A percentile compares a stretch with the other conserved stretches of the same genome.
These are phyloP conservation scores for Annulohypoxylon truncatum DNA, from an alignment of 2,329 filamentous ascomycete species.

Conservation along the genomic window DNA sequence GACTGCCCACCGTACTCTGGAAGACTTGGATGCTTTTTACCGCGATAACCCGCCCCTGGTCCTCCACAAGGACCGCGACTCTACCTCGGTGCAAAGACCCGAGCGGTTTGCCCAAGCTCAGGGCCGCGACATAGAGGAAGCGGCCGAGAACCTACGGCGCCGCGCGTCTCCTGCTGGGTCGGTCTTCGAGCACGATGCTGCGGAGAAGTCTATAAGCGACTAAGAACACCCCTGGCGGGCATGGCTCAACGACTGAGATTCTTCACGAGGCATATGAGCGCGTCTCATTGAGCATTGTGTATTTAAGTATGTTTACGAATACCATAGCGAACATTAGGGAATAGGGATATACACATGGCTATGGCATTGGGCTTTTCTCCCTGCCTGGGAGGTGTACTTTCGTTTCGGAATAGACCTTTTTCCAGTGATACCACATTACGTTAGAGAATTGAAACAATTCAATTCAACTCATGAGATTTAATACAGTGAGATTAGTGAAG, in stretches of 20 bases:
- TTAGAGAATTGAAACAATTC: neutral
- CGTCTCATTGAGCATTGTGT: neutral
- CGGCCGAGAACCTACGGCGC: conserved; percentile 28
- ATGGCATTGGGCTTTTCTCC: neutral
- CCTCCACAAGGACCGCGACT: conserved; percentile 42
- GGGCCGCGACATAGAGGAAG: conserved; percentile 42
- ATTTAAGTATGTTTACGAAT: conserved; percentile 1
- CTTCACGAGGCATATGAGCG: neutral
- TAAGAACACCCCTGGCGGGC: neutral
- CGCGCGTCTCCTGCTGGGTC: conserved; percentile 34
- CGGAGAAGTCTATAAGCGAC: conserved; percentile 25
- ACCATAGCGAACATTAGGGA: neutral
- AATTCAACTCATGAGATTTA: too few species aligned
- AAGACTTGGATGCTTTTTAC: conserved; percentile 46
- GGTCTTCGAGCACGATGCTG: conserved; percentile 32
- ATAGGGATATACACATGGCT: neutral
- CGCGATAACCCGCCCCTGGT: conserved; percentile 45
- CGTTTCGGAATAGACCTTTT: conserved; percentile 11
- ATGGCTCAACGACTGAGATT: neutral
- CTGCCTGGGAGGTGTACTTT: conserved; percentile 2
- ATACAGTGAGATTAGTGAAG: too few species aligned
- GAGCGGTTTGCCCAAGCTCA: conserved; percentile 35
- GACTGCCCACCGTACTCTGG: conserved; percentile 48
- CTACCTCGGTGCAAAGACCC: conserved; percentile 37
- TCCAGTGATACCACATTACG: conserved; percentile 28